Evolutionary conservation across 345 rosid genomes (phyloP).

Genomic region (Erysimum cheiranthoides): DNA sequence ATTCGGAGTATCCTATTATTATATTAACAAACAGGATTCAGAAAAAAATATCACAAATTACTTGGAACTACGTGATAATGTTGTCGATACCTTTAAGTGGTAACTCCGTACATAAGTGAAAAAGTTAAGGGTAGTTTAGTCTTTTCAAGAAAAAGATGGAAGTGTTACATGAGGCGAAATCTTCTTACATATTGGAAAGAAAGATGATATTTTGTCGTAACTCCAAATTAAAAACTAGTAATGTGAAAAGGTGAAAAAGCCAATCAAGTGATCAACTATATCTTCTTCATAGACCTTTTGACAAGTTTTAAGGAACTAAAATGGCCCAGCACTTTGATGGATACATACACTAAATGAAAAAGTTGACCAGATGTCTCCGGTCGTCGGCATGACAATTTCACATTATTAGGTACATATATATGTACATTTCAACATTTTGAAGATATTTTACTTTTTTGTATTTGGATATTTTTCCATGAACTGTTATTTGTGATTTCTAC

Average conservation of each 20-base stretch:
- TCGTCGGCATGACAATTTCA: background rate
- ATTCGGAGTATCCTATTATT: conserved; percentile 20
- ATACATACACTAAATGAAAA: background rate
- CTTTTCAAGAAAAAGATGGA: background rate
- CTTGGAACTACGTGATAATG: background rate
- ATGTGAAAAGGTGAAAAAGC: conserved; percentile 1
- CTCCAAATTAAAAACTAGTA: background rate
- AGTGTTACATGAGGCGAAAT: background rate
- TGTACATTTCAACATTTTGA: conserved; percentile 4
- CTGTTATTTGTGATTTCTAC: background rate
- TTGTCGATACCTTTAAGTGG: conserved; percentile 3
- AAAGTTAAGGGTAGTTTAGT: background rate
- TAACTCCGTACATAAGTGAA: background rate
- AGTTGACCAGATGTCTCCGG: background rate
- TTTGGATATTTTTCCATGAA: background rate
- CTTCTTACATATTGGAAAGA: conserved; percentile 11
- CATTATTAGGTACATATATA: background rate
- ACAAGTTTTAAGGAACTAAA: conserved; percentile 19
- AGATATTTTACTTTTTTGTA: background rate
- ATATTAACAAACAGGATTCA: conserved; percentile 9
- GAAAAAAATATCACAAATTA: background rate
- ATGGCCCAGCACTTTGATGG: background rate
- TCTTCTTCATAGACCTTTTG: background rate
- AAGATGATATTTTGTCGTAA: background rate
- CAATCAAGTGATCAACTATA: background rate